phyloP scores from a whole-genome alignment of 2,329 filamentous ascomycete species.

The Hortaea werneckii region DNA sequence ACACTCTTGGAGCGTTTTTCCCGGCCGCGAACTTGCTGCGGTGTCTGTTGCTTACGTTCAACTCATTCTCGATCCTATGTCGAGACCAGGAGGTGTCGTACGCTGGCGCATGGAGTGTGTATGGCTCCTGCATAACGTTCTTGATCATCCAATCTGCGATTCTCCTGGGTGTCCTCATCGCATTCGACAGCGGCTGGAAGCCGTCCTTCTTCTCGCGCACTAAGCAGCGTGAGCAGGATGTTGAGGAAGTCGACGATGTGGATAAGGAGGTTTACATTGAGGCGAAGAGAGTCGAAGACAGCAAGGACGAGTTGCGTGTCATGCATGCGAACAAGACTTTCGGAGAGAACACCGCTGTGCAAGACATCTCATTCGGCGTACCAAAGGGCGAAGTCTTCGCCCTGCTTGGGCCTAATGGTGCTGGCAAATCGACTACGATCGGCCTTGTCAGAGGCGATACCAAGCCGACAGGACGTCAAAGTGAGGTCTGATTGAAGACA shows the following conservation, averaged over 20 bases:
- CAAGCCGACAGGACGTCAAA: constrained; percentile 57
- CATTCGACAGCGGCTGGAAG: constrained; percentile 62
- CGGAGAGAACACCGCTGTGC: constrained; percentile 65
- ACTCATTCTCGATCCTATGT: constrained; percentile 75
- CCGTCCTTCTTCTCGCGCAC: constrained; percentile 48
- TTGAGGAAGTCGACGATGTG: constrained; percentile 35
- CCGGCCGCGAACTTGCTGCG: constrained; percentile 68
- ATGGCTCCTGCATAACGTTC: constrained; percentile 78
- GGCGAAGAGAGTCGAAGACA: constrained; percentile 49
- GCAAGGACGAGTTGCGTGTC: constrained; percentile 63
- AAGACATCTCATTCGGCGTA: constrained; percentile 73
- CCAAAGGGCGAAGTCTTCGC: constrained; percentile 75
- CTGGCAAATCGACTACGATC: constrained; percentile 85
- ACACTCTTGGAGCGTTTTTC: constrained; percentile 60
- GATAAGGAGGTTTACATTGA: constrained; percentile 55
- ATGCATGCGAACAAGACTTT: constrained; percentile 74
- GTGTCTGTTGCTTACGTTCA: constrained; percentile 66
- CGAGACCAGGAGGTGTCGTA: constrained; percentile 50
- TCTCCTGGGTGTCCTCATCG: constrained; percentile 63
- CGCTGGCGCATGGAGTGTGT: constrained; percentile 61
- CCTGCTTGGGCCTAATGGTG: constrained; percentile 64
- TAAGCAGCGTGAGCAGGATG: constrained; percentile 31
- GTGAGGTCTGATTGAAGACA: constrained; percentile 73
- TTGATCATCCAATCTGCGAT: constrained; percentile 63
- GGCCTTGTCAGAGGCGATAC: constrained; percentile 83